Base-by-base conservation (phyloP, 345 rosid genomes). In the Excoecaria agallocha region DNA sequence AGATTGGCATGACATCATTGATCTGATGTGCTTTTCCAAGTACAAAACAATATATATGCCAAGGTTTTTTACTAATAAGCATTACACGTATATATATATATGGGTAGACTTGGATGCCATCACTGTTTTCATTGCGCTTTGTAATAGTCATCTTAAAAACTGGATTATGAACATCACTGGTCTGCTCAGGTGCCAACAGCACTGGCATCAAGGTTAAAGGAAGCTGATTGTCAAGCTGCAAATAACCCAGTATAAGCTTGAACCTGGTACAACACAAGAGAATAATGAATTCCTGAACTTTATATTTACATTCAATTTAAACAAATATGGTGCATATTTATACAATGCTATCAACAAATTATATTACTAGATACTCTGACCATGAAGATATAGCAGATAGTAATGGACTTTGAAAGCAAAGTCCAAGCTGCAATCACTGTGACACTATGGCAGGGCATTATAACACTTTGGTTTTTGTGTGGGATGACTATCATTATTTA, bases 201-300 rank as follows among this genome's bases (percentile, higher is more conserved):
- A 95, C 98, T 6, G 98, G 99, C 97, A 93, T 89, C 77, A 91
- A 83, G 74, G 98, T 85, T 73, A 95, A 82, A 83, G 97, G 99
- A 61, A 95, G 97, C 84, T 91, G 97, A 84, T 95, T 95, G 82
- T 95, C 99, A 71, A 95, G 82, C 86, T 95, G 99, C 84, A 93
- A 72, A 81, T 84, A 76, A 61, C 97, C 99, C 78, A 93, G 74
- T 73, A 93, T 89, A 82, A 95, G 81, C 87, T 95, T 95, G 89
- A 95, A 89, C 94, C 99, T 95, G 90, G 64, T 77, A 90, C 43
- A 74, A 69, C 45, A 70, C 30, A 59, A 62, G 81, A 43, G 75
- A 66, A 66, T 56, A 66, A 6, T 72, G 55, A 72, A 46, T 45
- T 49, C 57, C 66, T 24, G 3, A 49, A 20, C 52, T 17, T 56